phyloP scores from a whole-genome alignment of 805 yeast species.

The Lachancea kluyveri region DNA sequence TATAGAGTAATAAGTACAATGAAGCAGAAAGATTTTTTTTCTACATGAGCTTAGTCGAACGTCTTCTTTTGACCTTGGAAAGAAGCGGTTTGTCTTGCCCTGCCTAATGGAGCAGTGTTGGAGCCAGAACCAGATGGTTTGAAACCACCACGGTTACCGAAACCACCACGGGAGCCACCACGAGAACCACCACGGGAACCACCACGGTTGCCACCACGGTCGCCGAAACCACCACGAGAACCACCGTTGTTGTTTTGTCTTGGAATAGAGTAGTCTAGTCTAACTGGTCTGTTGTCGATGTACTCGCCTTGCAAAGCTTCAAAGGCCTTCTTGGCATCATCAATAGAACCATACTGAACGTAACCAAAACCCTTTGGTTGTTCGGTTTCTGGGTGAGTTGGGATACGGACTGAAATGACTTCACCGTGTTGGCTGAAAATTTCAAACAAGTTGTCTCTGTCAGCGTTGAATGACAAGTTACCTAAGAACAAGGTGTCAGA shows the following conservation, averaged over 20 bases:
- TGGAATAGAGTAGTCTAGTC: conserved; percentile 94
- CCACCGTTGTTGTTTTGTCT: conserved; percentile 49
- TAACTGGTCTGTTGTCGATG: conserved; percentile 86
- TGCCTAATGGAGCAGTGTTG: conserved; percentile 52
- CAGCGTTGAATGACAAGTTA: conserved; percentile 86
- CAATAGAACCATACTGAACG: conserved; percentile 82
- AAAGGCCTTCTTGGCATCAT: conserved; percentile 85
- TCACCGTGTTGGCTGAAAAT: conserved; percentile 73
- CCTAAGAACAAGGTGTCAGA: conserved; percentile 96
- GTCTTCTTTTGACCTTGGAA: conserved; percentile 84
- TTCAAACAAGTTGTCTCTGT: conserved; percentile 70
- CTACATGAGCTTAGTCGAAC: conserved; percentile 73
- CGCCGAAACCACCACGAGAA: conserved; percentile 35
- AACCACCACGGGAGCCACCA: conserved; percentile 29
- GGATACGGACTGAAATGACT: conserved; percentile 85
- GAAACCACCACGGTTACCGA: conserved; percentile 31
- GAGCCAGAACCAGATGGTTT: conserved; percentile 49
- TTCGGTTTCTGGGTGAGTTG: conserved; percentile 97
- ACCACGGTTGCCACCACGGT: conserved; percentile 39
- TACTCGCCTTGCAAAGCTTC: conserved; percentile 84
- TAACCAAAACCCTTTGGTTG: conserved; percentile 99
- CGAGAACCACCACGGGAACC: conserved; percentile 37
- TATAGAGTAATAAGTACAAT: too few species aligned
- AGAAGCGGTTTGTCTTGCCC: conserved; percentile 40
- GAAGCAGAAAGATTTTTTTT: too few species aligned